phyloP scores from a whole-genome alignment of 768 basidiomycete genomes.

The Leccinum subtestaceum region DNA sequence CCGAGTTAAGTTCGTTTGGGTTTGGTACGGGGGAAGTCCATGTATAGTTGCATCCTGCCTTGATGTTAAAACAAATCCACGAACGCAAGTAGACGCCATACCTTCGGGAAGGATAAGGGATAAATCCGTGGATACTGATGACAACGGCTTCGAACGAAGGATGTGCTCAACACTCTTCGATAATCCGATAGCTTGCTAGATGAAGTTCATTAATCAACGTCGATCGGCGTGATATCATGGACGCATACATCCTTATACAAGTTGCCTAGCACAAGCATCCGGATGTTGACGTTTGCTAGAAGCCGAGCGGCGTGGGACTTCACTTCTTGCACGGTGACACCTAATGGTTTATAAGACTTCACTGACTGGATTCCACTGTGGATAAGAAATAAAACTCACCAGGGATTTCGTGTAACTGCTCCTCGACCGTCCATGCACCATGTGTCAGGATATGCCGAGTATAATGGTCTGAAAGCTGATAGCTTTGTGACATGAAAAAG shows the following conservation, averaged over 20 bases:
- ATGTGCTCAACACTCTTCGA: slow-evolving; percentile 69
- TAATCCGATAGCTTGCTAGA: slow-evolving; percentile 73
- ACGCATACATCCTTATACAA: slow-evolving; percentile 71
- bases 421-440: slow-evolving; percentile 71
- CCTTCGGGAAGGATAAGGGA: slow-evolving; percentile 70
- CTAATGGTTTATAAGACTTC: slow-evolving; percentile 37
- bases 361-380: neutral
- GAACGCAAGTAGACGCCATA: slow-evolving; percentile 28
- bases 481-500: slow-evolving; percentile 82
- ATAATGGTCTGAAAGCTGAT: slow-evolving; percentile 75
- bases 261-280: slow-evolving; percentile 81
- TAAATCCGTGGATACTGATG: slow-evolving; percentile 36
- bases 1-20: slow-evolving; percentile 81
- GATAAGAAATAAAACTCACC: slow-evolving; percentile 44
- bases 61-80: slow-evolving; percentile 11
- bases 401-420: slow-evolving; percentile 71
- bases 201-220: neutral
- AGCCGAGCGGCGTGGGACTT: slow-evolving; percentile 56
- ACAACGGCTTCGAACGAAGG: slow-evolving; percentile 52
- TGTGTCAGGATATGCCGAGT: slow-evolving; percentile 67
- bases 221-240: neutral
- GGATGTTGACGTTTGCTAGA: slow-evolving; percentile 62
- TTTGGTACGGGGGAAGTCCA: slow-evolving; percentile 72
- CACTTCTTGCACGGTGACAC: slow-evolving; percentile 68
- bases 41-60: slow-evolving; percentile 64